These are phyloP conservation scores for Darksidea phi DNA, from an alignment of 495 filamentous ascomycete genomes.

Conservation along the genomic window DNA sequence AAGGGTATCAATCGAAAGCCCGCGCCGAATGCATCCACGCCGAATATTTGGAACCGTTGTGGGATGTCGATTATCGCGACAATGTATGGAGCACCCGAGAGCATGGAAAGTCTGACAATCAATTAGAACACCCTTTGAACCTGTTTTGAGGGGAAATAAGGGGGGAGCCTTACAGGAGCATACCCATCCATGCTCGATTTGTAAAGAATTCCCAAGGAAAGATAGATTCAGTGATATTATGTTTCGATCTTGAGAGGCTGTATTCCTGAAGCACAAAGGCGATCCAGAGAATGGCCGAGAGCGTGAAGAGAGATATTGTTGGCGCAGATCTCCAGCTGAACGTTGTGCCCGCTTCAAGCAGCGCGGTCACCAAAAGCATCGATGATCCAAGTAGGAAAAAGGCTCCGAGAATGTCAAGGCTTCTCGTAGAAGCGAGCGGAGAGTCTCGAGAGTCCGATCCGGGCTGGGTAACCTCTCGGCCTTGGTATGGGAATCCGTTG, in stretches of 20 bases:
- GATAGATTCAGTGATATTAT: not conserved
- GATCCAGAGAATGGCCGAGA: not conserved
- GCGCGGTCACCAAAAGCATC: not conserved
- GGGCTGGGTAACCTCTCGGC: no score
- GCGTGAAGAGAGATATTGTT: not conserved
- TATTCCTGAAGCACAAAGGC: not conserved
- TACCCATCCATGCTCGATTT: constrained; percentile 2
- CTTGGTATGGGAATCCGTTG: not conserved
- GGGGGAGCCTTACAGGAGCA: not conserved
- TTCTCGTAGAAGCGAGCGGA: not conserved
- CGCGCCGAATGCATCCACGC: not conserved
- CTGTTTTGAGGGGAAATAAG: no score
- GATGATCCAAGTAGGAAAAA: not conserved
- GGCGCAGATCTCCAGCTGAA: not conserved
- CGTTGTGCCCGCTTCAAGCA: not conserved
- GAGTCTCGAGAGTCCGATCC: no score
- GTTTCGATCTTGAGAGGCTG: not conserved
- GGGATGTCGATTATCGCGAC: not conserved
- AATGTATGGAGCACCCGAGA: not conserved
- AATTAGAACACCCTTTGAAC: no score
- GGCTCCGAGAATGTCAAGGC: not conserved
- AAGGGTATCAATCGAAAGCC: constrained; percentile 1
- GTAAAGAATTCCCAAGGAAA: not conserved
- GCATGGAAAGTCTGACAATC: not conserved
- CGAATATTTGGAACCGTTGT: not conserved